Evolutionary conservation across 2,329 filamentous ascomycete genomes (phyloP), one percentile per base, ranked within the genome.

Genomic region (Stagonosporopsis cucurbitacearum): DNA sequence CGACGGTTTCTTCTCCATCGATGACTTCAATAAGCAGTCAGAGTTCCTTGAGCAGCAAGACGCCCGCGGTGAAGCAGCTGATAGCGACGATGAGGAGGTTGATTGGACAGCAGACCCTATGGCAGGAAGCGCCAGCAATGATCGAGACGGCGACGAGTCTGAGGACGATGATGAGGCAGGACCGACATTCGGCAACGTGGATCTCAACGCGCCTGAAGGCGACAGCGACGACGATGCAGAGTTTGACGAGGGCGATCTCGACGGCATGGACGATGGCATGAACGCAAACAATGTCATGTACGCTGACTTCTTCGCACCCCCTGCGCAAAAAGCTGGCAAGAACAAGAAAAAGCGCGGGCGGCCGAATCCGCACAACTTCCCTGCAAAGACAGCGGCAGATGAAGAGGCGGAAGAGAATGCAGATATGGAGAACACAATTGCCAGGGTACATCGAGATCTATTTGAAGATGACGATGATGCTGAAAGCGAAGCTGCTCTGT

Each of bases 1-100:
- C 69, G 95, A 99, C 71, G 94, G 92, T 5, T 99, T 99, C 79
- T 99, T 99, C 79, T 96, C 92, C 15, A 94, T 99, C 67, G 93
- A 98, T 68, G 88, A 96, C 57, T 99, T 99, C 84, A 99, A 99
- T 81, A 91, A 89, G 72, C 91, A 96, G 72, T 91, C 92, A 2
- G 91, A 96, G 68, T 89, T 89, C 71, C 87, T 97, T 44, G 95
- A 99, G 75, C 87, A 91, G 62, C 89, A 92, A 74, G 94, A 98
- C 73, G 84, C 85, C 25, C 83, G 85, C 60, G 92, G 89, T 25
- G 91, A 94, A 63, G 86, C 86, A 33, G 88, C 89, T 65, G 90
- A 84, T 57, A 92, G 88, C 73, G 92, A 96, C 48, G 72, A 75
- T 26, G 92, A 96, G 63, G 88, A 92, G 15, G 79, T 98, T 52